Evolutionary conservation across 2,329 filamentous ascomycete species (phyloP), one percentile per base, ranked within the genome.

Genomic region (Alternaria longipes): DNA sequence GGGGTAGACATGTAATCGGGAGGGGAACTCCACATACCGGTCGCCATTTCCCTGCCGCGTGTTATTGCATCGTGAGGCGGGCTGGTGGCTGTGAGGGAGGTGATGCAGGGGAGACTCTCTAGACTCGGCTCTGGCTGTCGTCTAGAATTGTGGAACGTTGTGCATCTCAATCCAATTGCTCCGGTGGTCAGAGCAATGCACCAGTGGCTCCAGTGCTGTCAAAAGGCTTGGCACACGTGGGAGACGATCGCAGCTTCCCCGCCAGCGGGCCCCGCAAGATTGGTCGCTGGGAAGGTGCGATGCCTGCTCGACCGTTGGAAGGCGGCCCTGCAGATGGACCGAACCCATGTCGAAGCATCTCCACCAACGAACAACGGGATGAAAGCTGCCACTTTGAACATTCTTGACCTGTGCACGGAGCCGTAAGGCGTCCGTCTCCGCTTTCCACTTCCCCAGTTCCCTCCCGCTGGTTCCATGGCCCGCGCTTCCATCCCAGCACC

Each of bases 11-110:
- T 45, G 34, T 18, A 36, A 5, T 47, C 55, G 59, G 55, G 56
- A 56, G 6, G 45, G 45, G 40, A 32, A 36, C 54, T 51, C 56
- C 22, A 68, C 69, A 50, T 72, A 73, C 71, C 71, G 57, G 68
- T 73, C n/a, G 72, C 70, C 71, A 74, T 74, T 38, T 40, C 59
- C 26, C 38, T 44, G 54, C 61, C 50, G 66, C 70, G 70, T 70
- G 52, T 64, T 57, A 65, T 51, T 51, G 63, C 66, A 69, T 67
- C 14, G n/a, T 16, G 30, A 42, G 30, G 47, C 12, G 41, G 18
- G 7, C 8, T 3, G 3, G 22, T 28, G 24, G 16, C 20, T 44
- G 32, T 9, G 8, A 9, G 30, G 16, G 8, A 18, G 9, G 40
- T 6, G 8, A 11, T 7, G 32, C 8, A 28, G 16, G 14, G 14